These are phyloP conservation scores for Leccinum broughii DNA, from an alignment of 768 basidiomycete genomes.

Conservation along the genomic window DNA sequence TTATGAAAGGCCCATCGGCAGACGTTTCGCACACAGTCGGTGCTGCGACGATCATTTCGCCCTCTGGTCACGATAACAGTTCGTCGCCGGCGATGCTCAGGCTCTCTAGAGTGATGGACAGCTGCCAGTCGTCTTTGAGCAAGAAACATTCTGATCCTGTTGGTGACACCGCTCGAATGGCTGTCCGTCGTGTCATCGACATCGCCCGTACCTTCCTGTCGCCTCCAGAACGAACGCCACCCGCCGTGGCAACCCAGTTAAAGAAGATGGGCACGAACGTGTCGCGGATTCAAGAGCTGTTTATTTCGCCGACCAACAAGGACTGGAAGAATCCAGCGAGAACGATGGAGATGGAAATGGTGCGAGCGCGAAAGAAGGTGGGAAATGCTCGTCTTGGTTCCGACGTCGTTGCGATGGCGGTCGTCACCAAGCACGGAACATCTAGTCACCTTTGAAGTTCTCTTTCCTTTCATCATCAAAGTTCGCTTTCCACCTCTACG, in stretches of 20 bases:
- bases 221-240: not conserved
- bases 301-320: conserved; percentile 9
- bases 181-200: not conserved
- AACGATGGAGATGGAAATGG: conserved; percentile 12
- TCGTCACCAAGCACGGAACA: not conserved
- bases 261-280: not conserved
- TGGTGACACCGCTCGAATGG: not conserved
- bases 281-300: conserved; percentile 2
- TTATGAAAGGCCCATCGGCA: too few species aligned
- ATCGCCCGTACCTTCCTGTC: not conserved
- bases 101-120: not conserved
- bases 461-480: too few species aligned
- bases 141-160: not conserved
- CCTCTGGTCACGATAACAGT: not conserved
- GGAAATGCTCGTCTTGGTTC: not conserved
- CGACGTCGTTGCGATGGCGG: not conserved
- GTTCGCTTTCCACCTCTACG: too few species aligned
- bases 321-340: not conserved
- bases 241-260: not conserved
- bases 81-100: not conserved
- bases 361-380: conserved; percentile 6
- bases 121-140: not conserved
- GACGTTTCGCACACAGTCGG: not conserved
- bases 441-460: too few species aligned
- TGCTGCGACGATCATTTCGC: conserved; percentile 4